Evolutionary conservation across 2,329 filamentous ascomycete genomes (phyloP).

Genomic region (Pseudocercospora pini-densiflorae): DNA sequence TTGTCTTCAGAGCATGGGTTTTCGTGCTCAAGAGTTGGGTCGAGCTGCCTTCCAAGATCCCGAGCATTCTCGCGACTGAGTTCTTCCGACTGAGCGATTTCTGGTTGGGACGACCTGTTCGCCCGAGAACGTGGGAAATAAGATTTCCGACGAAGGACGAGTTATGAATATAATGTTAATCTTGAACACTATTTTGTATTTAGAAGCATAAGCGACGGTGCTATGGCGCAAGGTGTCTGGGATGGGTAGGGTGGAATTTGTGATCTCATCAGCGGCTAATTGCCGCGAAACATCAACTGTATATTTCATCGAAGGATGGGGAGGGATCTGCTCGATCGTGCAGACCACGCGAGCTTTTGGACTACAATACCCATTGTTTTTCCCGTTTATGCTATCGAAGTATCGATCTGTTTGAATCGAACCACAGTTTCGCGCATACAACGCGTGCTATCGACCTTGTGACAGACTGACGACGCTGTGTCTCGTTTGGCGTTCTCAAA

Average conservation of each 20-base stretch:
- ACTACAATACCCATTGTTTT: not conserved
- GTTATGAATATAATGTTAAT: conserved; percentile 28
- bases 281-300: not conserved
- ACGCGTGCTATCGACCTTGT: not conserved
- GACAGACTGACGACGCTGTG: not conserved
- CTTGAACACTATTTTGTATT: not conserved
- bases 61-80: conserved; percentile 59
- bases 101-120: conserved; percentile 66
- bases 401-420: not conserved
- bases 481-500: not conserved
- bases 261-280: not conserved
- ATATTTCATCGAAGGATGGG: not conserved
- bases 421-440: not conserved
- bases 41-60: conserved; percentile 39
- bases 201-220: conserved; percentile 15
- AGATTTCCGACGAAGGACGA: conserved; percentile 45
- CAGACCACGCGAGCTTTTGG: not conserved
- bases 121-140: conserved; percentile 61
- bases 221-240: conserved; percentile 4
- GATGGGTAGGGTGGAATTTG: not conserved
- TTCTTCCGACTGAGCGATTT: conserved; percentile 61
- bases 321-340: not conserved
- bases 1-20: conserved; percentile 66
- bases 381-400: not conserved
- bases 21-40: conserved; percentile 74